Evolutionary conservation across 2,329 filamentous ascomycete species (phyloP), one percentile per base, ranked within the genome.

Genomic region (Penicillium sp.): DNA sequence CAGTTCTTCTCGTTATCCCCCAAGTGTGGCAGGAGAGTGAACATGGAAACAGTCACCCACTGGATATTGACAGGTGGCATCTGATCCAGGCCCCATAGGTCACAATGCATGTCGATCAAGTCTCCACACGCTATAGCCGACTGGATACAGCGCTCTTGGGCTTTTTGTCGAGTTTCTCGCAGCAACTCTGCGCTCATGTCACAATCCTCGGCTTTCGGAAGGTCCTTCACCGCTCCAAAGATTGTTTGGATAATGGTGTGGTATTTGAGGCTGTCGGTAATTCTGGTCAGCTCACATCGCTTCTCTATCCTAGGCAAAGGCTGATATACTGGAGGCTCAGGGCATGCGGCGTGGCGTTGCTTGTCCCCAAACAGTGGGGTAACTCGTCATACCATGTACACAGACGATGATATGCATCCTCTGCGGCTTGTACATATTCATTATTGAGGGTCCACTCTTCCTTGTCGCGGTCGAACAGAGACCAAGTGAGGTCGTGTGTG

Each of bases 211-310:
- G 19, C 35, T 41, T n/a, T 49, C 11, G 54, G 50, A 27, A 57
- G 24, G 16, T 52, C 53, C 55, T 64, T 67, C 11, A 70, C 24
- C 16, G 60, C 46, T 3, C 61, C 70, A 55, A 71, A 77, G 1
- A 77, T 62, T 1, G 65, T 64, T 35, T 76, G 71, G 10, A 76
- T 61, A n/a, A 75, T 66, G n/a, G 68, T 60, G 51, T 78, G 71
- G 44, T 76, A 74, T 44, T 77, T 72, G 62, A 77, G 73, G 46
- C 75, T 78, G 18, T n/a, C 11, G 16, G 4, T 2, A 9, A 16
- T 9, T 60, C 60, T 53, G 60, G 55, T 55, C 18, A 24, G 11
- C 19, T 5, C 6, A 31, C 14, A 13, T n/a, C 16, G 35, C 9
- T 37, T 16, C 2, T 51, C 22, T 7, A 3, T 22, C 2, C 31